phyloP scores from a whole-genome alignment of 2,329 filamentous ascomycete genomes.

The Colletotrichum graminicola region DNA sequence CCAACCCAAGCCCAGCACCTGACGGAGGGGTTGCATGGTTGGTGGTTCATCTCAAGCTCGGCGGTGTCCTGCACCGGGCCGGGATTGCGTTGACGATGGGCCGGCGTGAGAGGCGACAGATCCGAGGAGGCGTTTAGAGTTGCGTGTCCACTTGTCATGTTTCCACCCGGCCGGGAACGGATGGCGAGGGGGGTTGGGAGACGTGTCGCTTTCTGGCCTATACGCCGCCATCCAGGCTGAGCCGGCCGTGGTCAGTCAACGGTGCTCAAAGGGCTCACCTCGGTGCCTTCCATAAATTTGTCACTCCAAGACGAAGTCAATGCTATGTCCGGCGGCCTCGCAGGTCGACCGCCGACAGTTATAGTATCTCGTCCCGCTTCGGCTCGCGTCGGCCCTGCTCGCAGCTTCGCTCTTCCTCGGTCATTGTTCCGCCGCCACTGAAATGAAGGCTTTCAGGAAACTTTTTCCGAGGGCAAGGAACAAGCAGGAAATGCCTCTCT shows the following conservation, averaged over 20 bases:
- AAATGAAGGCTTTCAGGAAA: slow-evolving; percentile 19
- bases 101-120: slow-evolving; percentile 14
- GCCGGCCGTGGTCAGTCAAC: background rate
- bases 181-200: background rate
- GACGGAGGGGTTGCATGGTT: background rate
- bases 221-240: background rate
- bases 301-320: background rate
- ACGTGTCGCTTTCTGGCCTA: background rate
- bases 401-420: background rate
- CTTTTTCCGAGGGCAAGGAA: slow-evolving; percentile 23
- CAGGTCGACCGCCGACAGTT: background rate
- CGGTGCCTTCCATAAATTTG: background rate
- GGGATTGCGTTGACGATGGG: slow-evolving; percentile 31
- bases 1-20: background rate
- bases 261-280: background rate
- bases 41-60: slow-evolving; percentile 39
- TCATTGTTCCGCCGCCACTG: slow-evolving; percentile 16
- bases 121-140: slow-evolving; percentile 35
- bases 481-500: slow-evolving; percentile 27
- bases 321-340: background rate
- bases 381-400: slow-evolving; percentile 23
- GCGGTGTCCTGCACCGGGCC: slow-evolving; percentile 27
- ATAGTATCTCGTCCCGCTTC: slow-evolving; percentile 5
- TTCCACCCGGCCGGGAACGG: slow-evolving; percentile 2
- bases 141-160: slow-evolving; percentile 18